A percentile compares a stretch with the other conserved stretches of the same genome.
phyloP scores from a whole-genome alignment of 345 rosid species.

The Cardamine resedifolia region DNA sequence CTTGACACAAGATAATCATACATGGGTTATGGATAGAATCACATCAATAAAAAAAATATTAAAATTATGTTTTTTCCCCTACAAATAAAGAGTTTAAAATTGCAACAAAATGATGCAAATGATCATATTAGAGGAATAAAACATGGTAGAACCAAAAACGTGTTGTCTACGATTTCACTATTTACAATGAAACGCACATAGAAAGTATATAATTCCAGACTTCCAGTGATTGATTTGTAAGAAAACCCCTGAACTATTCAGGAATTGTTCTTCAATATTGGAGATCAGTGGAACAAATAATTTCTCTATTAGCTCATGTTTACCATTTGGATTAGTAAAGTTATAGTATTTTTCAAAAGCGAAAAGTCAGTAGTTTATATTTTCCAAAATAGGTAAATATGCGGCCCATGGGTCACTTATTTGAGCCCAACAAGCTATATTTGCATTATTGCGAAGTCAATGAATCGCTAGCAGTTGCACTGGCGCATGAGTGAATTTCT shows the following conservation, averaged over 20 bases:
- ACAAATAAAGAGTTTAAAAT: background rate
- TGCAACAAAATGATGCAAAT: background rate
- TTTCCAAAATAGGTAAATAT: background rate
- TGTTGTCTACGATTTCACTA: background rate
- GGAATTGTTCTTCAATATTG: no score
- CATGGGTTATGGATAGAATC: no score
- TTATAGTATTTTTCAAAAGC: background rate
- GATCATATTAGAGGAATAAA: background rate
- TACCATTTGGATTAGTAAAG: no score
- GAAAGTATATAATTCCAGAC: background rate
- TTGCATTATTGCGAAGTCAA: background rate
- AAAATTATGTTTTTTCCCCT: no score
- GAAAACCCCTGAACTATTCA: no score
- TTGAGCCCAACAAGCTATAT: background rate
- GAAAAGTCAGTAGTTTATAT: background rate
- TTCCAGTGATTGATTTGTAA: background rate
- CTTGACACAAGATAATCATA: background rate
- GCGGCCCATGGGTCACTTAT: conserved; percentile 8
- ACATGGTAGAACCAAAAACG: background rate
- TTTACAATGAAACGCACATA: background rate
- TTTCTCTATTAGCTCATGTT: no score
- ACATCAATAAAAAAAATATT: no score
- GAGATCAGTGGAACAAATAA: no score
- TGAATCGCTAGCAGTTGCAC: background rate
- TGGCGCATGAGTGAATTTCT: background rate